phyloP scores from a whole-genome alignment of 140 eudicot species.

The Anethum foeniculum region DNA sequence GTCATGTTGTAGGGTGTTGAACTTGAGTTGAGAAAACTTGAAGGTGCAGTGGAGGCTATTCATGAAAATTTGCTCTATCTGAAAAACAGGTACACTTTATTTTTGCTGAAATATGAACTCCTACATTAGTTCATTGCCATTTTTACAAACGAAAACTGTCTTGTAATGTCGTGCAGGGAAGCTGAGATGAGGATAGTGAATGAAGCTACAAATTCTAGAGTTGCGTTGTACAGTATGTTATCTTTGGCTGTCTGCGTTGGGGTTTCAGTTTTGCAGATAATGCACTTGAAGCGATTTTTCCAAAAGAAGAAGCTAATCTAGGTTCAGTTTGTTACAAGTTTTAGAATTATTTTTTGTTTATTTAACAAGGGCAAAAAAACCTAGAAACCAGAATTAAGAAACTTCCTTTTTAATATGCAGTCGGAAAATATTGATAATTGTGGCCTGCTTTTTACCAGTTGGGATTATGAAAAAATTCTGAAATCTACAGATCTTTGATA shows the following conservation, averaged over 20 bases:
- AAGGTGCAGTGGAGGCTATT: constrained; percentile 96
- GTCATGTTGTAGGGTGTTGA: constrained; percentile 66
- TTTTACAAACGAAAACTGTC: background rate
- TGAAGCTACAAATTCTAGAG: constrained; percentile 74
- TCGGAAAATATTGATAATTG: background rate
- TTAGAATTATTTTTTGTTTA: constrained; percentile 11
- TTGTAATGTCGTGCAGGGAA: constrained; percentile 48
- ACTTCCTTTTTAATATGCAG: constrained; percentile 21
- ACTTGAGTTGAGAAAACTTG: constrained; percentile 90
- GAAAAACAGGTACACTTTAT: constrained; percentile 47
- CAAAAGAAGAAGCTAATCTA: constrained; percentile 91
- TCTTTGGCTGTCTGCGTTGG: constrained; percentile 69
- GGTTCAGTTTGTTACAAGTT: constrained; percentile 14
- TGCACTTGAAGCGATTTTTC: constrained; percentile 75
- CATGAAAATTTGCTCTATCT: constrained; percentile 86
- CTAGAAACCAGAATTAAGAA: constrained; percentile 3
- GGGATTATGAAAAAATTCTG: background rate
- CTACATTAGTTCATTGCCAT: background rate
- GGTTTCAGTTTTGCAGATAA: constrained; percentile 57
- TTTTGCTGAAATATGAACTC: background rate
- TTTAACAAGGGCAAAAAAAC: background rate
- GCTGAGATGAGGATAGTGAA: constrained; percentile 69
- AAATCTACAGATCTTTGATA: background rate
- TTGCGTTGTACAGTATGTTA: constrained; percentile 73
- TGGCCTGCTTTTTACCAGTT: background rate